A percentile compares a stretch with the other conserved stretches of the same genome.
Evolutionary conservation across 1,284 basidiomycete genomes (phyloP).

Genomic region (Puccinia hordei): DNA sequence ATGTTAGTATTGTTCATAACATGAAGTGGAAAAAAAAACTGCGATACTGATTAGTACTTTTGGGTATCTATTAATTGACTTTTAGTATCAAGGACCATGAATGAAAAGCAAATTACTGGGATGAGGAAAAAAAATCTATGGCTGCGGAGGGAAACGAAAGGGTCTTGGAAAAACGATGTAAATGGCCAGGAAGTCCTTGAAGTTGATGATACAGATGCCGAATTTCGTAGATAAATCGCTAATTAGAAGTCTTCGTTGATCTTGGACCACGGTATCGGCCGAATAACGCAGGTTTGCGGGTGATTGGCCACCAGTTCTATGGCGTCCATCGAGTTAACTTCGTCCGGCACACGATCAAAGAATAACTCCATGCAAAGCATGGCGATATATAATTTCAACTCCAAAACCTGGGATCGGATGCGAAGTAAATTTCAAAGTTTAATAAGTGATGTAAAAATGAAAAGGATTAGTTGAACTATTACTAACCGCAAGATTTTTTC

Average conservation of each 20-base stretch:
- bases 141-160: background rate
- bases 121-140: background rate
- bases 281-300: constrained; percentile 43
- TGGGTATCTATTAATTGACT: background rate
- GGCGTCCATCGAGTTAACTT: constrained; percentile 27
- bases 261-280: constrained; percentile 34
- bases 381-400: constrained; percentile 46
- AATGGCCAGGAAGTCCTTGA: background rate
- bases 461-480: background rate
- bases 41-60: background rate
- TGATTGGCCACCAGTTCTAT: constrained; percentile 47
- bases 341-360: constrained; percentile 45
- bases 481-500: constrained; percentile 45
- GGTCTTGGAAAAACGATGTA: background rate
- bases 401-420: constrained; percentile 18
- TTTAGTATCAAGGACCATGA: background rate
- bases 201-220: constrained; percentile 19
- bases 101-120: background rate
- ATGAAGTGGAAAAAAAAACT: background rate
- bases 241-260: background rate
- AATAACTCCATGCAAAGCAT: constrained; percentile 45
- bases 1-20: background rate
- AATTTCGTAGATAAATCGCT: background rate
- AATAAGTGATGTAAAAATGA: background rate
- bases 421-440: background rate